Conservation (phyloP, 768 basidiomycete genomes). For the Mycena rosella region DNA sequence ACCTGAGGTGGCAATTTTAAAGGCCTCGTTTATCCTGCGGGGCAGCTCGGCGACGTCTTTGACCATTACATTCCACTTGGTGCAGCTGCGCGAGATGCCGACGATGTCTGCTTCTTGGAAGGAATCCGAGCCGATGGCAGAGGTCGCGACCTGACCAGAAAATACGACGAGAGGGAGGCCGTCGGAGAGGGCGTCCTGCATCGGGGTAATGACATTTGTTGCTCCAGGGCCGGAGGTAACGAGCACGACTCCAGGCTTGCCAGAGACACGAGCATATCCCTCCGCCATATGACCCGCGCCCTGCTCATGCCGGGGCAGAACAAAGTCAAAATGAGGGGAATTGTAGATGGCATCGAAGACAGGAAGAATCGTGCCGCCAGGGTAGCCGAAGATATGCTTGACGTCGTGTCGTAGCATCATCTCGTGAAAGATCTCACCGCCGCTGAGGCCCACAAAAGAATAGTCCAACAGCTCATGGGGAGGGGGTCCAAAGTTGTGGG, state of each 20-base stretch:
- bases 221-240: conserved; percentile 64
- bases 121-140: conserved; percentile 95
- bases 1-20: conserved; percentile 98
- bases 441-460: conserved; percentile 81
- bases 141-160: conserved; percentile 96
- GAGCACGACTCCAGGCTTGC: conserved; percentile 94
- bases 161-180: conserved; percentile 93
- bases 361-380: conserved; percentile 95
- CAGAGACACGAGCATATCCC: conserved; percentile 97
- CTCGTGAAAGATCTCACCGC: conserved; percentile 98
- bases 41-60: conserved; percentile 97
- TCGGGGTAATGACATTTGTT: no score
- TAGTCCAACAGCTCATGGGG: conserved; percentile 51
- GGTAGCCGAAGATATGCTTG: conserved; percentile 98
- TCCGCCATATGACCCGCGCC: conserved; percentile 94
- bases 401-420: conserved; percentile 99
- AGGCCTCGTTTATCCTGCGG: conserved; percentile 90
- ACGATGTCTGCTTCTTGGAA: conserved; percentile 99
- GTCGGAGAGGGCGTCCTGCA: conserved; percentile 86
- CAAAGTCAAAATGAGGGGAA: conserved; percentile 97
- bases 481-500: conserved; percentile 48
- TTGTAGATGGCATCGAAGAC: no score
- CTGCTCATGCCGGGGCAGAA: conserved; percentile 68
- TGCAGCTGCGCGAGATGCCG: conserved; percentile 96
- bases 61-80: conserved; percentile 99